Evolutionary conservation across 805 yeast genomes (phyloP).

Genomic region (Kodamaea leandrae): DNA sequence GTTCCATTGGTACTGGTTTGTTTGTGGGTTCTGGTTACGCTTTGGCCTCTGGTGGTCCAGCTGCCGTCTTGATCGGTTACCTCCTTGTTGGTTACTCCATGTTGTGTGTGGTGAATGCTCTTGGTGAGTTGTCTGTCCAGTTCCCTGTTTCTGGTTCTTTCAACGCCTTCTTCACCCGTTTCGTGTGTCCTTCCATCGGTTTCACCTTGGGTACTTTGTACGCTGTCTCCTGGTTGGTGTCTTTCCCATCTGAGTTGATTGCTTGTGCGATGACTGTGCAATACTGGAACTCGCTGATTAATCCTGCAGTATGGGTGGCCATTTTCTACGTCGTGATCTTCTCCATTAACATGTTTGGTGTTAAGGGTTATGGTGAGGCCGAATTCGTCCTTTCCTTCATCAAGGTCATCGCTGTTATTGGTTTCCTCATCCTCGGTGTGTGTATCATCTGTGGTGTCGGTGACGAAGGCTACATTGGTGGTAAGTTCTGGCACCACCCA

Average conservation of each 20-base stretch:
- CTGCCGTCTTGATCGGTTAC: conserved; percentile 27
- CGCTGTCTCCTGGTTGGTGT: conserved; percentile 32
- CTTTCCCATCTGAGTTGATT: conserved; percentile 31
- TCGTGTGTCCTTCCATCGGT: conserved; percentile 54
- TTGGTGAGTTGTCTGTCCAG: conserved; percentile 53
- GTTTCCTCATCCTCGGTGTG: conserved; percentile 30
- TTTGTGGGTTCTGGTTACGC: conserved; percentile 47
- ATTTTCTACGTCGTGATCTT: conserved; percentile 33
- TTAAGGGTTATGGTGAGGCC: conserved; percentile 31
- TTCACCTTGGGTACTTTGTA: conserved; percentile 53
- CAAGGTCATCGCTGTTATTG: conserved; percentile 27
- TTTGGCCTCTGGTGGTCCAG: conserved; percentile 34
- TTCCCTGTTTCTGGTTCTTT: conserved; percentile 56
- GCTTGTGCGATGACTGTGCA: conserved; percentile 36
- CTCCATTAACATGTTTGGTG: conserved; percentile 37
- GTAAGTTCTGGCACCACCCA: conserved; percentile 22
- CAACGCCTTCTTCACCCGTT: conserved; percentile 48
- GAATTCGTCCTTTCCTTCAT: conserved; percentile 25
- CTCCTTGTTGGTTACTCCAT: conserved; percentile 21
- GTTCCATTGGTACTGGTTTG: conserved; percentile 80
- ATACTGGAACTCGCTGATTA: conserved; percentile 32
- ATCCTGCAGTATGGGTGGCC: conserved; percentile 39
- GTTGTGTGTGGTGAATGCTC: conserved; percentile 31
- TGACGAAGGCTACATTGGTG: conserved; percentile 20
- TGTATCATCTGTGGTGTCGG: conserved; percentile 34